Evolutionary conservation across 306 rosid species (phyloP).

Genomic region (Dalbergia cultrata): DNA sequence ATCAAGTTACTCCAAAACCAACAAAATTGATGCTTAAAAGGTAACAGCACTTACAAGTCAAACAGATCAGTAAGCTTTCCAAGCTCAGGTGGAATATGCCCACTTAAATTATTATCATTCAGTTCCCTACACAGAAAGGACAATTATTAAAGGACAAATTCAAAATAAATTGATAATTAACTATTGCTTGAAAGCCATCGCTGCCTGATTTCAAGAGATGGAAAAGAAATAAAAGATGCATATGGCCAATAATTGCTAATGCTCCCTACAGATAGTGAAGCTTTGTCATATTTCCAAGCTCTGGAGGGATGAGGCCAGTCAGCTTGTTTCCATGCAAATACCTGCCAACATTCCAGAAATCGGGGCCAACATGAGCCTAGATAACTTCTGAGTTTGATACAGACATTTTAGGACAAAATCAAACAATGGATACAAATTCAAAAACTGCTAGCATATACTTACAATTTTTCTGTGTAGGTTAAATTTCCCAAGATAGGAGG

Average conservation of each 20-base stretch:
- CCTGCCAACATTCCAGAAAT: constrained; percentile 54
- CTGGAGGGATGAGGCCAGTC: constrained; percentile 83
- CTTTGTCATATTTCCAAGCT: constrained; percentile 96
- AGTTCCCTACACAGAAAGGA: constrained; percentile 64
- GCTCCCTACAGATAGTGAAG: constrained; percentile 88
- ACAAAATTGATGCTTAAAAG: not conserved
- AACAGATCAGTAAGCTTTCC: constrained; percentile 92
- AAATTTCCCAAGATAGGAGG: constrained; percentile 94
- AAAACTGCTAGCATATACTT: constrained; percentile 45
- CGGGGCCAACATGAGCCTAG: constrained; percentile 11
- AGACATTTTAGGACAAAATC: not conserved
- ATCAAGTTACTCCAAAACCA: not conserved
- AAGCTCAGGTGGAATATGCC: constrained; percentile 91
- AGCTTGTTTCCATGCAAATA: constrained; percentile 96
- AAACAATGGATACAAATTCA: not conserved
- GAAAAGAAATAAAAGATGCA: constrained; percentile 4
- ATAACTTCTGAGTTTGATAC: not conserved
- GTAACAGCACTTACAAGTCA: constrained; percentile 75
- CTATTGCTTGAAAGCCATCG: not conserved
- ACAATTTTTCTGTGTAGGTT: constrained; percentile 93
- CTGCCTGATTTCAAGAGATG: not conserved
- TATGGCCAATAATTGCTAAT: not conserved
- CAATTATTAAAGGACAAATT: no score
- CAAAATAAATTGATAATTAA: constrained; percentile 16
- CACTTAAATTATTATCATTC: constrained; percentile 81